Evolutionary conservation across 2,329 filamentous ascomycete genomes (phyloP).

Genomic region (Elsinoe australis): DNA sequence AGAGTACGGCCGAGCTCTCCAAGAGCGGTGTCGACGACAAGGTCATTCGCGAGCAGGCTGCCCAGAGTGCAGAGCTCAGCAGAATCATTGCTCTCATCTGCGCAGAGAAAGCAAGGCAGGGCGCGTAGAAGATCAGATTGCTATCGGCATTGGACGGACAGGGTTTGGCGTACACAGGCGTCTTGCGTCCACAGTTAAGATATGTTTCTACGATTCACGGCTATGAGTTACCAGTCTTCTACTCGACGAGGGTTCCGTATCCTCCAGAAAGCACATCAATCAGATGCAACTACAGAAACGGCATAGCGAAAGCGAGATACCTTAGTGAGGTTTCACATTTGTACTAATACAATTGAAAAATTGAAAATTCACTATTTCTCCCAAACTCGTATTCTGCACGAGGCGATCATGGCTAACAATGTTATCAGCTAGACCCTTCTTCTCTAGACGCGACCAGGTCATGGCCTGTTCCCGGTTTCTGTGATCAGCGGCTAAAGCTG

Average conservation of each 20-base stretch:
- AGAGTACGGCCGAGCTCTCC: slow-evolving; percentile 40
- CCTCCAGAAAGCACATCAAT: slow-evolving; percentile 8
- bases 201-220: slow-evolving; percentile 16
- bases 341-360: not conserved
- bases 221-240: slow-evolving; percentile 9
- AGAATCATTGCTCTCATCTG: slow-evolving; percentile 46
- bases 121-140: slow-evolving; percentile 26
- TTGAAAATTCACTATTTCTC: no score
- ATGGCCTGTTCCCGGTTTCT: slow-evolving; percentile 8
- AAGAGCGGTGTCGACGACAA: slow-evolving; percentile 40
- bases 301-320: slow-evolving; percentile 15
- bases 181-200: slow-evolving; percentile 1
- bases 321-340: slow-evolving; percentile 7
- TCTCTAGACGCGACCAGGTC: not conserved
- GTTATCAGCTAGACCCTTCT: not conserved
- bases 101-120: slow-evolving; percentile 46
- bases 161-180: slow-evolving; percentile 13
- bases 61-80: slow-evolving; percentile 43
- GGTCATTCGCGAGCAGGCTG: slow-evolving; percentile 44
- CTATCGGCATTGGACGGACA: not conserved
- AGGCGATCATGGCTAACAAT: not conserved
- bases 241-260: not conserved
- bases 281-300: slow-evolving; percentile 3
- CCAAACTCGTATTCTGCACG: no score
- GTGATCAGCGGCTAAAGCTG: slow-evolving; percentile 11